Evolutionary conservation across 371 early-diverging fungal genomes (phyloP).

Genomic region (Dinochytrium kinnereticum): DNA sequence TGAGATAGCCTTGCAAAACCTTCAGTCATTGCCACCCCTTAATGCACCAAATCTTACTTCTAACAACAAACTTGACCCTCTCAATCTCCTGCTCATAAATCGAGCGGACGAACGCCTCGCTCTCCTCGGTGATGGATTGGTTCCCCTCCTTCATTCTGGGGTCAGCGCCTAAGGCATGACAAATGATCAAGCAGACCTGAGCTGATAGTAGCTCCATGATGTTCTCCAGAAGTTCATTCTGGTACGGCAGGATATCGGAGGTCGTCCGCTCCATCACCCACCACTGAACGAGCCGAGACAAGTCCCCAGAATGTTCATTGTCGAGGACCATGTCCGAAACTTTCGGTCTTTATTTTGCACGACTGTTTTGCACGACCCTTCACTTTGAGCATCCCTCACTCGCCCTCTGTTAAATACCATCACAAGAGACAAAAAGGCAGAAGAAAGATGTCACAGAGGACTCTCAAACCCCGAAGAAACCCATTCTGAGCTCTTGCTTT

Average conservation of each 20-base stretch:
- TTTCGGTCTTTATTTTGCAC: no score
- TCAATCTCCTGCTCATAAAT: slow-evolving; percentile 83
- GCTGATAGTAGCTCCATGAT: not conserved
- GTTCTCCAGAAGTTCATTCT: not conserved
- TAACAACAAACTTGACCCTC: slow-evolving; percentile 76
- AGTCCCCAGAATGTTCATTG: not conserved
- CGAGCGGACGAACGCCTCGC: slow-evolving; percentile 57
- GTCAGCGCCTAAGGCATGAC: not conserved
- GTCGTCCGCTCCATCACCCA: slow-evolving; percentile 4
- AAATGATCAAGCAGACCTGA: not conserved
- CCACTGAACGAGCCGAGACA: not conserved
- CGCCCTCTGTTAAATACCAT: no score
- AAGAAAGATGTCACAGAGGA: no score
- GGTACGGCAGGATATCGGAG: slow-evolving; percentile 1
- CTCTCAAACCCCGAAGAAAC: not conserved
- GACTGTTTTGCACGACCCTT: no score
- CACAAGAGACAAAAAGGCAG: no score
- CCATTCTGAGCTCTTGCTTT: slow-evolving; percentile 2
- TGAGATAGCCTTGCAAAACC: not conserved
- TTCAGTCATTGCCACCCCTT: not conserved
- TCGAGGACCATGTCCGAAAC: not conserved
- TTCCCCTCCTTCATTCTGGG: not conserved
- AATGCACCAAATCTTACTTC: slow-evolving; percentile 63
- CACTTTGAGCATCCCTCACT: no score
- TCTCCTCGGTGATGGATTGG: not conserved